Evolutionary conservation across 2,329 filamentous ascomycete genomes (phyloP).

Genomic region (Lojkania enalia): DNA sequence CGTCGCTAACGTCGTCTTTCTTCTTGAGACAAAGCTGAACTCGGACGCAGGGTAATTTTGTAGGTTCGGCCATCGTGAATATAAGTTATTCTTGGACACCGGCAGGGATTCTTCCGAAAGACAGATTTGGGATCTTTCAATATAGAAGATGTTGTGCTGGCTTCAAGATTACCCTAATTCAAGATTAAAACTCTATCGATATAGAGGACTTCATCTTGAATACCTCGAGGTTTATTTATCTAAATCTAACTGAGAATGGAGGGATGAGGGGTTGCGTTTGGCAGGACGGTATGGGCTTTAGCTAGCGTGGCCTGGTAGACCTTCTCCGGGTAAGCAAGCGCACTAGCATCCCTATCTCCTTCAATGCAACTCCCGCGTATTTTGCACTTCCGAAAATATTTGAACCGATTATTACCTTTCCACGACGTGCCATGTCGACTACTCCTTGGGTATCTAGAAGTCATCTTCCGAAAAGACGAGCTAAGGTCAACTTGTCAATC

Average conservation of each 20-base stretch:
- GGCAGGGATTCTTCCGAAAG: no score
- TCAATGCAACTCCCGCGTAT: background rate
- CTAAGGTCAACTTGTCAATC: background rate
- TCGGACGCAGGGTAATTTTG: conserved; percentile 19
- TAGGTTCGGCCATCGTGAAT: conserved; percentile 14
- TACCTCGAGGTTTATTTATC: no score
- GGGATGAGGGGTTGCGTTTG: background rate
- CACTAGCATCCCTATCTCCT: background rate
- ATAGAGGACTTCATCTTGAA: no score
- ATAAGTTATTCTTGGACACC: no score
- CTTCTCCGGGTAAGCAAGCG: conserved; percentile 8
- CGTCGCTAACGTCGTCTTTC: conserved; percentile 31
- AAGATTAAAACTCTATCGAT: no score
- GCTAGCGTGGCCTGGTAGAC: conserved; percentile 4
- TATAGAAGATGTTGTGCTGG: no score
- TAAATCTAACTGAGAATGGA: background rate
- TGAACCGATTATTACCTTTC: no score
- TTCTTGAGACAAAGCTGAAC: conserved; percentile 32
- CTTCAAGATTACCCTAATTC: no score
- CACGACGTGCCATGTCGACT: conserved; percentile 1
- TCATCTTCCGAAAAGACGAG: conserved; percentile 3
- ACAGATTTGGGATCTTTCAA: no score
- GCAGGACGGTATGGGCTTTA: conserved; percentile 5
- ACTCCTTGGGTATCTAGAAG: background rate
- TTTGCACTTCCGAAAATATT: background rate